Evolutionary conservation across 2,329 filamentous ascomycete genomes (phyloP), one percentile per base, ranked within the genome.

Genomic region (Pestalotiopsis sp.): DNA sequence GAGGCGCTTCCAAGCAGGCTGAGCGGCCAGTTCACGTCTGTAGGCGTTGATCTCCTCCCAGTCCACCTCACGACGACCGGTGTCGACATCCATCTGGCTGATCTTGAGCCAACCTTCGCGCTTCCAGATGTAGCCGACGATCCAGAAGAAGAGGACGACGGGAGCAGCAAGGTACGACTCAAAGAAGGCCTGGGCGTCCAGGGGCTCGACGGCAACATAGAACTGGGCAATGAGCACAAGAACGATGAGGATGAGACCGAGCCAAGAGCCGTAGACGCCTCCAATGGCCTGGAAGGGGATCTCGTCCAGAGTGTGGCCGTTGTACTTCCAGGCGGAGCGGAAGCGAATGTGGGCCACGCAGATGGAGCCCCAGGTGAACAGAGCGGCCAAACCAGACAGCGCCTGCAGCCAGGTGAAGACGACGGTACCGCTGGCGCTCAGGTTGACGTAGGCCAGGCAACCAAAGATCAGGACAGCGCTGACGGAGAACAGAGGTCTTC

Each of bases 331-430:
- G 0, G 90, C 91, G 2, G 79, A 75, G 45, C 91, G 88, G 84
- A 92, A 92, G 23, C 91, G 89, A 75, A 93, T 91, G 74, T 93
- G 91, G 2, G 89, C 85, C 3, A 91, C 80, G 74, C 90, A 92
- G 73, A 92, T 91, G 52, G 88, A 91, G 20, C 86, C 90, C 90
- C 90, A 93, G 12, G 90, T 90, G 77, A 91, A 92, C 58, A 93
- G 83, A 13, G 88, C 87, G 12, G 87, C 86, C 4, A 93, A 82
- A 65, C 88, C 90, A 0, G 89, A 91, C 17, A 93, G 81, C 9
- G 90, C 87, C 31, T 88, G 83, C 3, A 93, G 84, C 91, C 91
- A 93, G 74, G 86, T 82, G 69, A 93, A 91, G 25, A 92, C 84
- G 0, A 79, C 80, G 1, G 75, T 77, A 25, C 87, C 86, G 1